These are phyloP conservation scores for Colletotrichum sp. DNA, from an alignment of 2,329 filamentous ascomycete species.

Conservation along the genomic window DNA sequence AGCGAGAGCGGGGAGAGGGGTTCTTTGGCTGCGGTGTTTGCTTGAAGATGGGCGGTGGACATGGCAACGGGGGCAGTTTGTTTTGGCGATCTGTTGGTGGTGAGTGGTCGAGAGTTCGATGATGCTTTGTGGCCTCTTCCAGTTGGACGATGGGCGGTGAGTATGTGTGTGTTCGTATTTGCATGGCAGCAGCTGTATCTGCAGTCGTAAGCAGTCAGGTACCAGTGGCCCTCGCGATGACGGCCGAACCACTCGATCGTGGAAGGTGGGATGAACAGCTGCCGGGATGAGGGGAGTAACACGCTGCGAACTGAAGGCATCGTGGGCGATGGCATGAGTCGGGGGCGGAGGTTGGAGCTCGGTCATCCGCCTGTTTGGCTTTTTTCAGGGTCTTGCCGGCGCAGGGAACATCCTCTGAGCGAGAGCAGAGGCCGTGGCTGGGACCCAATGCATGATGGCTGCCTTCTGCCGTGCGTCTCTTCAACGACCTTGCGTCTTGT, in stretches of 20 bases:
- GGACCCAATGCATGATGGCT: background rate
- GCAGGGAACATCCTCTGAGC: constrained; percentile 15
- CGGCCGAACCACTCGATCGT: background rate
- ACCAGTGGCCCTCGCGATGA: background rate
- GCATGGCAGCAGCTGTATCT: background rate
- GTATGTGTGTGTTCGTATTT: background rate
- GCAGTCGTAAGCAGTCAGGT: background rate
- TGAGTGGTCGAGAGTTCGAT: background rate
- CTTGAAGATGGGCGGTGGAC: background rate
- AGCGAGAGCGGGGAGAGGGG: background rate
- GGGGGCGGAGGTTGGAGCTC: constrained; percentile 4
- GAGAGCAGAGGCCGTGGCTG: background rate
- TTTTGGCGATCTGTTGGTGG: constrained; percentile 17
- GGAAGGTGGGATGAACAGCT: background rate
- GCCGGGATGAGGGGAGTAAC: background rate
- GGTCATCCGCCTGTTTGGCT: background rate
- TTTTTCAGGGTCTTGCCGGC: constrained; percentile 10
- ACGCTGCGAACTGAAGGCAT: background rate
- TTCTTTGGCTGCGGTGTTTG: background rate
- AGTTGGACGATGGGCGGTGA: background rate
- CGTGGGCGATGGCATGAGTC: background rate
- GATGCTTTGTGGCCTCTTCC: background rate
- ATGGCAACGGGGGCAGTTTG: constrained; percentile 10
- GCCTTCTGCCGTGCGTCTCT: background rate
- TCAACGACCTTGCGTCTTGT: background rate